Conservation (phyloP, 2,329 filamentous ascomycete species). For the Falciphora oryzae region DNA sequence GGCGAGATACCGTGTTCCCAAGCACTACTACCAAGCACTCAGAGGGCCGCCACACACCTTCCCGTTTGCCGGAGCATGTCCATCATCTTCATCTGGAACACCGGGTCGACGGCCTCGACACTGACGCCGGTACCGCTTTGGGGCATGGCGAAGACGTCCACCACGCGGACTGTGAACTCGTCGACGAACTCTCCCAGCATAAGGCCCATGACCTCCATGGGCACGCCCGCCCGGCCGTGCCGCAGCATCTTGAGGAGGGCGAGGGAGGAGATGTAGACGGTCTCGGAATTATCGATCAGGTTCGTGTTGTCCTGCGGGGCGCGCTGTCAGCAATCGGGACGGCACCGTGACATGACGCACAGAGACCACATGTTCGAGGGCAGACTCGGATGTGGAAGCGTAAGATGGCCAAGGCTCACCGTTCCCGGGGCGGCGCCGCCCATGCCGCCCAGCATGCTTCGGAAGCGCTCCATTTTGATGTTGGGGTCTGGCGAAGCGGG, state of each 20-base stretch:
- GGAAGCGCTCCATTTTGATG: constrained; percentile 78
- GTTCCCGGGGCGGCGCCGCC: constrained; percentile 54
- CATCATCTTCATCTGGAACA: constrained; percentile 99
- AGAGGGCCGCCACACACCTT: constrained; percentile 50
- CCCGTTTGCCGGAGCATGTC: constrained; percentile 98
- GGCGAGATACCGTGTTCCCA: neutral
- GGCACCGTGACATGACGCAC: constrained; percentile 6
- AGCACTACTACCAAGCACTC: neutral
- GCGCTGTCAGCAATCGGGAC: neutral
- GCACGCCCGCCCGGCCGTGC: constrained; percentile 93
- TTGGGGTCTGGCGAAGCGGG: constrained; percentile 13
- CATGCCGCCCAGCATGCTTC: constrained; percentile 78
- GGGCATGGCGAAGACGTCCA: constrained; percentile 99
- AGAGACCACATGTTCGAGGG: neutral
- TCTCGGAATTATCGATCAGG: constrained; percentile 98
- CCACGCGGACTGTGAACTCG: constrained; percentile 96
- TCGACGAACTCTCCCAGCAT: constrained; percentile 99
- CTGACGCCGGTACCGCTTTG: constrained; percentile 97
- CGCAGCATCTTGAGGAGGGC: constrained; percentile 97
- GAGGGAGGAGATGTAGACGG: constrained; percentile 97
- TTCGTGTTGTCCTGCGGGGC: constrained; percentile 69
- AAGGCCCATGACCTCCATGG: constrained; percentile 99
- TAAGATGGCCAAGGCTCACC: constrained; percentile 36
- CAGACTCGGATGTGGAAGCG: constrained; percentile 59
- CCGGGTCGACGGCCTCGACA: constrained; percentile 95